phyloP scores from a whole-genome alignment of 352 stramenopile genomes.

The Globisporangium heterothallicum region DNA sequence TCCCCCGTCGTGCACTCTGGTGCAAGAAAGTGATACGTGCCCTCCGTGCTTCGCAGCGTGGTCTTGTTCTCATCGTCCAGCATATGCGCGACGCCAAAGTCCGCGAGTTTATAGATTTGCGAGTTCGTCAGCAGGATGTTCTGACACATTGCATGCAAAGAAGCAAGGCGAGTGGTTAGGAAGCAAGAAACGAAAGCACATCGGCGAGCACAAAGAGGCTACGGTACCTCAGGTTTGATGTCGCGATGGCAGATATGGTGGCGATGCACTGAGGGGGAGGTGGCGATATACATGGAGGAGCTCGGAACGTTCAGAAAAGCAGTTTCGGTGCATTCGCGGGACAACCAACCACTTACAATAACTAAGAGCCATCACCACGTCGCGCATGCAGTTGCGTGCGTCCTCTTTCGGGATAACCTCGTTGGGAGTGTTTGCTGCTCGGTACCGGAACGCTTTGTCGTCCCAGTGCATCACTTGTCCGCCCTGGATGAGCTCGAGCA shows the following conservation, averaged over 20 bases:
- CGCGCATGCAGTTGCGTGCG: slow-evolving; percentile 58
- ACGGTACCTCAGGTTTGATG: slow-evolving; percentile 55
- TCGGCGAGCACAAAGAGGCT: background rate
- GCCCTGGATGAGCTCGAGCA: slow-evolving; percentile 76
- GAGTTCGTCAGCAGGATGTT: slow-evolving; percentile 65
- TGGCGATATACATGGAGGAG: background rate
- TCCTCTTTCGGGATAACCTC: slow-evolving; percentile 30
- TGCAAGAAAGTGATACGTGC: slow-evolving; percentile 84
- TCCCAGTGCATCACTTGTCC: slow-evolving; percentile 87
- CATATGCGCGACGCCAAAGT: slow-evolving; percentile 79
- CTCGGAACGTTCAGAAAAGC: background rate
- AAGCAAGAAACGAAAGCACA: background rate
- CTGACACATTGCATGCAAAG: slow-evolving; percentile 10
- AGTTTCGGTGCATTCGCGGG: background rate
- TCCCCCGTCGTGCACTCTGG: slow-evolving; percentile 78
- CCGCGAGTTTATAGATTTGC: slow-evolving; percentile 64
- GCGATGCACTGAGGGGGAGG: slow-evolving; percentile 42
- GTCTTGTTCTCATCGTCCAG: slow-evolving; percentile 32
- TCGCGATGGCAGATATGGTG: slow-evolving; percentile 85
- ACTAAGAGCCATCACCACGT: slow-evolving; percentile 72
- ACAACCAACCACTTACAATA: slow-evolving; percentile 40
- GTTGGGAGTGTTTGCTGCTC: slow-evolving; percentile 15
- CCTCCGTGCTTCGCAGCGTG: slow-evolving; percentile 68
- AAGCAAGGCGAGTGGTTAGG: no score
- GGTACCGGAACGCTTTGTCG: slow-evolving; percentile 61